A percentile compares a stretch with the other conserved stretches of the same genome.
phyloP scores from a whole-genome alignment of 805 yeast species.

The Nakazawaea sp. region DNA sequence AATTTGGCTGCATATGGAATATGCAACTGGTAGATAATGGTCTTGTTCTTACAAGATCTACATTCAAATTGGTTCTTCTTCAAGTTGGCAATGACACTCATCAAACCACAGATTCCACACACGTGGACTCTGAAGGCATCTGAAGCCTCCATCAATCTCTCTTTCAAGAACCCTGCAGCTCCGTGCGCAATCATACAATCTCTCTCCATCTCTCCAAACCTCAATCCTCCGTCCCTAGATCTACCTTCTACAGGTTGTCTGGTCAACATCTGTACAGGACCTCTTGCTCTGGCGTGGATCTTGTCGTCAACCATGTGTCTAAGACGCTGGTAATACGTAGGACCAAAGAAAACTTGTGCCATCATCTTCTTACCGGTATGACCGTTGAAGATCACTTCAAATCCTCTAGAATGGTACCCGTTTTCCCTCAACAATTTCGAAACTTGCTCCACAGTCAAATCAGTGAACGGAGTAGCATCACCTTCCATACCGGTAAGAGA shows the following conservation, averaged over 20 bases:
- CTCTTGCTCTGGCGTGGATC: conserved; percentile 98
- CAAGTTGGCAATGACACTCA: conserved; percentile 95
- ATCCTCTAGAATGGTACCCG: conserved; percentile 97
- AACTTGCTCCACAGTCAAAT: conserved; percentile 95
- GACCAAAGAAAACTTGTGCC: conserved; percentile 99
- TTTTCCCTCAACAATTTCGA: conserved; percentile 88
- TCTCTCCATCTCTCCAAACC: conserved; percentile 99
- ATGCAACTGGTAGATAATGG: conserved; percentile 94
- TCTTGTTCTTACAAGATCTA: conserved; percentile 96
- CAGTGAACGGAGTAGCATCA: conserved; percentile 99
- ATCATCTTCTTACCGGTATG: conserved; percentile 96
- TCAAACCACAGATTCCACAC: conserved; percentile 97
- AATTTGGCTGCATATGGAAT: conserved; percentile 98
- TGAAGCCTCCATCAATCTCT: conserved; percentile 97
- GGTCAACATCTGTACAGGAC: conserved; percentile 95
- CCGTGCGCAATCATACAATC: conserved; percentile 99
- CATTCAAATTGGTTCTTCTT: conserved; percentile 98
- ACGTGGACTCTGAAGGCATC: conserved; percentile 98
- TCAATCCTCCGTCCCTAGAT: conserved; percentile 97
- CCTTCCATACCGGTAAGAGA: conserved; percentile 95
- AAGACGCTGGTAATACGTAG: conserved; percentile 96
- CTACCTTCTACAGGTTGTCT: conserved; percentile 99
- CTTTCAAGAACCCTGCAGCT: conserved; percentile 96
- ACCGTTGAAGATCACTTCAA: conserved; percentile 97
- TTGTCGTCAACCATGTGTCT: conserved; percentile 99